Evolutionary conservation across 75 land plant species (phyloP).

Genomic region (Cupressus sempervirens): DNA sequence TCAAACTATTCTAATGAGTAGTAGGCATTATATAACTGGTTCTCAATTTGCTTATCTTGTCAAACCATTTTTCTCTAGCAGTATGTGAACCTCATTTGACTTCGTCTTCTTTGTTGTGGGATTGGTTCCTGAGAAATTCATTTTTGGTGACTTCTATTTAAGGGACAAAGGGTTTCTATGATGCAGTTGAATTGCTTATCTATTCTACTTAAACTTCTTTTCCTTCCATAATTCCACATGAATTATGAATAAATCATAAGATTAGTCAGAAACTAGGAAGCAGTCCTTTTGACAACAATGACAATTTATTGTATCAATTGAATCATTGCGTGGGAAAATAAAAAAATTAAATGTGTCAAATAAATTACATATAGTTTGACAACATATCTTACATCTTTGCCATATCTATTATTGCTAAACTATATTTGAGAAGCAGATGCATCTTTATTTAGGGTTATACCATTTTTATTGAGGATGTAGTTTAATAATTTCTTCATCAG

Average conservation of each 20-base stretch:
- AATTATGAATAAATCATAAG: neutral
- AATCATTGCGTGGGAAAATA: no score
- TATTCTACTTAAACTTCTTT: neutral
- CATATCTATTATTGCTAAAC: neutral
- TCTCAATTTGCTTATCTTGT: neutral
- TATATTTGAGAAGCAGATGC: no score
- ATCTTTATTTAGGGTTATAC: no score
- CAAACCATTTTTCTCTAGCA: neutral
- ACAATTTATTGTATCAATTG: neutral
- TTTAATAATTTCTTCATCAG: no score
- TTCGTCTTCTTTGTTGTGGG: neutral
- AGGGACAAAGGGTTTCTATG: neutral
- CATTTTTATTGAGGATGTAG: no score
- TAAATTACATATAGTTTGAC: neutral
- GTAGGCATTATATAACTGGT: no score
- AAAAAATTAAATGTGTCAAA: neutral
- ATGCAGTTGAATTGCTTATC: neutral
- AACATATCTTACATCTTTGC: neutral
- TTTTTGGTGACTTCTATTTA: neutral
- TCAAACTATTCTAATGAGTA: no score
- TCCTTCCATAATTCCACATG: neutral
- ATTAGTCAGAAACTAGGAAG: neutral
- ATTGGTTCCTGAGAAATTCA: neutral
- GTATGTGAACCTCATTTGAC: no score
- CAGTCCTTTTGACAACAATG: neutral